Base-by-base conservation (phyloP, 129 eudicot genomes). In the Saposhnikovia divaricata region DNA sequence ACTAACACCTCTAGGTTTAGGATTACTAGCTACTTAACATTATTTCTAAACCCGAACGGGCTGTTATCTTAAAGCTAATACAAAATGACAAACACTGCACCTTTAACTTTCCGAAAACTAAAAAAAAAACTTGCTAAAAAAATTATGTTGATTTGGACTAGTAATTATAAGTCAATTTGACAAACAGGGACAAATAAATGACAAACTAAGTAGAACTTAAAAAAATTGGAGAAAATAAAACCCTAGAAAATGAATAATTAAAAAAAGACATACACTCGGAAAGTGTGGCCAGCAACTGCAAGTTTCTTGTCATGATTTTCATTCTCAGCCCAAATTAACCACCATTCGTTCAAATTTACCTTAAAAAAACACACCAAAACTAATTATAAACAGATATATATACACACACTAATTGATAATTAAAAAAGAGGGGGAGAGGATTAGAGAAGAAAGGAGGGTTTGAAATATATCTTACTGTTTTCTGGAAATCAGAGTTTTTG, bases 261-360 rank as follows among this genome's bases (percentile, higher is more conserved):
- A 34, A 55, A 40, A 16, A 4, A 34, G 34, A 69, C 48, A 31
- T 80, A 88, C 91, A 66, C 84, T 31, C 80, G 76, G 43, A 81
- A 80, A 40, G 85, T 81, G 81, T 86, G 75, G 51, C 93, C 97
- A 18, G 90, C 88, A 82, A 91, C 87, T 1, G 87, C 93, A 38
- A 91, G 81, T 63, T 78, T 79, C 63, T 42, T 78, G 12, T 85
- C 82, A 39, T 80, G 77, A 19, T 28, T 79, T 34, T 83, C 85
- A 16, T 80, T 53, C 63, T 79, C 83, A 46, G 87, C 82, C 80
- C 82, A 83, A 77, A 87, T 79, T 44, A 91, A 84, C 93, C 97
- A 91, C 97, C 97, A 91, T 42, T 88, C 89, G 43, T 53, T 55
- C 86, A 91, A 83, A 37, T 83, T 70, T 3, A 89, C 87, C 97